phyloP scores from a whole-genome alignment of 73 alveolate genomes.

The Paramecium caudatum region DNA sequence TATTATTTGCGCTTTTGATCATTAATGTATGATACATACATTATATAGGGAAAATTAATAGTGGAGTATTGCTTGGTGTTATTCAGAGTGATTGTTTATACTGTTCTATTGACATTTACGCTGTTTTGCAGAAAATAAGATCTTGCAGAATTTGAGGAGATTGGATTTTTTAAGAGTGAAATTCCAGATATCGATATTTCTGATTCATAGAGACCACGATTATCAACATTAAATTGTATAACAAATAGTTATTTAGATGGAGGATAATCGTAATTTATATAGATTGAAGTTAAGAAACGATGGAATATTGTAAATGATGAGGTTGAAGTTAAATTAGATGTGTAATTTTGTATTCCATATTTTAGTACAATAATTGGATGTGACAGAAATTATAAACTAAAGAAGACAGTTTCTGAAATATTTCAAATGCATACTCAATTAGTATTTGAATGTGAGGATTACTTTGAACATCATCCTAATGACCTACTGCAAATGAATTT shows the following conservation, averaged over 20 bases:
- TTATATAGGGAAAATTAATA: not conserved
- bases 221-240: slow-evolving; percentile 10
- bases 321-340: not conserved
- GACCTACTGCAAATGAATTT: not conserved
- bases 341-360: not conserved
- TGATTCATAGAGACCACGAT: slow-evolving; percentile 1
- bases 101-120: not conserved
- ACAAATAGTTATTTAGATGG: not conserved
- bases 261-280: not conserved
- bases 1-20: not conserved
- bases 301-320: not conserved
- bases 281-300: not conserved
- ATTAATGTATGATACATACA: not conserved
- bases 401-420: not conserved
- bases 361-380: not conserved
- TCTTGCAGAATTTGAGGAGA: slow-evolving; percentile 12
- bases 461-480: not conserved
- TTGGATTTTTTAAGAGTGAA: not conserved
- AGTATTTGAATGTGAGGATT: not conserved
- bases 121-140: slow-evolving; percentile 14
- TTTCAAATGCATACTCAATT: not conserved
- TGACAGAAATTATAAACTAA: not conserved
- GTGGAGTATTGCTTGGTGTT: not conserved
- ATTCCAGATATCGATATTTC: slow-evolving; percentile 2
- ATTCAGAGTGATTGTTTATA: not conserved